phyloP scores from a whole-genome alignment of 2,329 filamentous ascomycete species.

The Alternaria ethzedia region DNA sequence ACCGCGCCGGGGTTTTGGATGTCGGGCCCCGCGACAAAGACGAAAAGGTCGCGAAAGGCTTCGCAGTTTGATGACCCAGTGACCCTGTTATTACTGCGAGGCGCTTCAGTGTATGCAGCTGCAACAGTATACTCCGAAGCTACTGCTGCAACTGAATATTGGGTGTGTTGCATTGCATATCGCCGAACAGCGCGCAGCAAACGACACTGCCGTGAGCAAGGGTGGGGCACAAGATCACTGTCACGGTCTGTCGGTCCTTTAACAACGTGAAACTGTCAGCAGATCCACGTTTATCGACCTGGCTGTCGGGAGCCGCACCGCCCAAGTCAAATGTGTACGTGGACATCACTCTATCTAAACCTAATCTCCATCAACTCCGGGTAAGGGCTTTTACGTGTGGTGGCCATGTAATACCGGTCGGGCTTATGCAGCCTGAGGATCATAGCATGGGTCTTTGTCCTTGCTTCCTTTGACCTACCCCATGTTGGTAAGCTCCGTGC shows the following conservation, averaged over 20 bases:
- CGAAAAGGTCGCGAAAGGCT: background rate
- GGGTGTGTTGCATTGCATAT: constrained; percentile 18
- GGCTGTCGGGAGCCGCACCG: constrained; percentile 13
- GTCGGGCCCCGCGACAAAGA: constrained; percentile 1
- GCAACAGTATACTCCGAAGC: constrained; percentile 25
- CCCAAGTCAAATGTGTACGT: constrained; percentile 10
- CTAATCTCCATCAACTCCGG: constrained; percentile 7
- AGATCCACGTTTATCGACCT: constrained; percentile 15
- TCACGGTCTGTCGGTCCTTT: constrained; percentile 10
- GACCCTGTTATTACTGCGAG: background rate
- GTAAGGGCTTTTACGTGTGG: background rate
- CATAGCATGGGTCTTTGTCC: constrained; percentile 12
- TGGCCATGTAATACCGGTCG: constrained; percentile 5
- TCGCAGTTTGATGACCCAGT: constrained; percentile 3
- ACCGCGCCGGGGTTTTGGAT: background rate
- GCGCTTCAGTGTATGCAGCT: constrained; percentile 17
- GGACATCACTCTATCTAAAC: constrained; percentile 15
- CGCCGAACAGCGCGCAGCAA: constrained; percentile 7
- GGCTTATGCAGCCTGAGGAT: constrained; percentile 17
- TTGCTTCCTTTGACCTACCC: background rate
- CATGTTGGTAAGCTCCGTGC: constrained; percentile 17
- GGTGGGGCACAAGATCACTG: constrained; percentile 13
- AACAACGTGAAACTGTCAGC: constrained; percentile 12
- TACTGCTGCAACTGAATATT: constrained; percentile 29
- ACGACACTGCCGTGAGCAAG: background rate